These are phyloP conservation scores for Mycena venus DNA, from an alignment of 768 basidiomycete genomes.

Conservation along the genomic window DNA sequence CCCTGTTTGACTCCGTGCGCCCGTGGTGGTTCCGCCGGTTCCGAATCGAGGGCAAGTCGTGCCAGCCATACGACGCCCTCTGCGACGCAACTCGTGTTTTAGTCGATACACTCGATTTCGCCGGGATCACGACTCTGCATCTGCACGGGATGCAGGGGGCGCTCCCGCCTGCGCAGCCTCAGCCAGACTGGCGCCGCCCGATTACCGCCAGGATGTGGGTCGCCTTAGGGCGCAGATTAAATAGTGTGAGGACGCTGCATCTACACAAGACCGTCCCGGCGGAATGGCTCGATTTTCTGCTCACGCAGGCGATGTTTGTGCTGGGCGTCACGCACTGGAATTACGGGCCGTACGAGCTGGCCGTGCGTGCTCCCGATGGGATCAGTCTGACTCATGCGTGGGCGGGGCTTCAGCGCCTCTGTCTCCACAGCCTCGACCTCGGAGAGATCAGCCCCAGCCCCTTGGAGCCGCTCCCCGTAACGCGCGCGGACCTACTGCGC, in stretches of 20 bases:
- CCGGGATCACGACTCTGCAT: slow-evolving; percentile 19
- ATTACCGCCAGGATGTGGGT: neutral
- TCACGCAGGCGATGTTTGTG: slow-evolving; percentile 24
- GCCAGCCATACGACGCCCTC: neutral
- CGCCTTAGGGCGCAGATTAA: neutral
- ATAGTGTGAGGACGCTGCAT: slow-evolving; percentile 16
- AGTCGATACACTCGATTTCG: neutral
- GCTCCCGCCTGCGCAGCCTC: neutral
- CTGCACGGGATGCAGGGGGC: slow-evolving; percentile 6
- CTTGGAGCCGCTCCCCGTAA: neutral
- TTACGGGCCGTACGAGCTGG: neutral
- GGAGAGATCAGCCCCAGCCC: neutral
- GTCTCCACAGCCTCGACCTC: slow-evolving; percentile 22
- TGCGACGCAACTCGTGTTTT: neutral
- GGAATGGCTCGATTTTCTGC: slow-evolving; percentile 26
- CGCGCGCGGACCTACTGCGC: slow-evolving; percentile 13
- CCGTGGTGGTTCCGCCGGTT: slow-evolving; percentile 17
- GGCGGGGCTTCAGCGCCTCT: slow-evolving; percentile 8
- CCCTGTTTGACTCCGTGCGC: slow-evolving; percentile 15
- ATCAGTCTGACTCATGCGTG: slow-evolving; percentile 5
- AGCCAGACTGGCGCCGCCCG: neutral
- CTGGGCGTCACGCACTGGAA: slow-evolving; percentile 19
- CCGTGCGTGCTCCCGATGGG: neutral
- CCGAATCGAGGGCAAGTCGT: neutral
- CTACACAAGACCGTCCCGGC: slow-evolving; percentile 24